Evolutionary conservation across 2,329 filamentous ascomycete species (phyloP).

Genomic region (Calonectria pseudoturangicola): DNA sequence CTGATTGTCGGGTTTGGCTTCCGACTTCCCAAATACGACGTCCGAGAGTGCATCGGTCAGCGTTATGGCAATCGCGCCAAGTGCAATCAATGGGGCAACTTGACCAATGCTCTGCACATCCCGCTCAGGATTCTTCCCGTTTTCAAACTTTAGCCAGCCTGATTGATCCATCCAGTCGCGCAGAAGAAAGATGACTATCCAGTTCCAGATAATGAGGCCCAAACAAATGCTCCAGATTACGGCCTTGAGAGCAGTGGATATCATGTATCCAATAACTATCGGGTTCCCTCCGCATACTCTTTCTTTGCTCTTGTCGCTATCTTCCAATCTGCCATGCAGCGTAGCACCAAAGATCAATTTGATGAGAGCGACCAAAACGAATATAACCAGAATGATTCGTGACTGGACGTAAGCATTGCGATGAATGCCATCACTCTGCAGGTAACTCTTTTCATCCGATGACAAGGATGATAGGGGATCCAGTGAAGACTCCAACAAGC

Average conservation of each 20-base stretch:
- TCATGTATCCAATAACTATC: neutral
- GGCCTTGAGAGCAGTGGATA: neutral
- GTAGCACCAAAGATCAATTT: neutral
- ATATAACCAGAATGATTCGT: neutral
- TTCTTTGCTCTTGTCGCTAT: neutral
- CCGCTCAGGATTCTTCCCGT: neutral
- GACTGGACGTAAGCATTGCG: constrained; percentile 3
- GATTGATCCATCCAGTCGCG: neutral
- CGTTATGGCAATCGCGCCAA: neutral
- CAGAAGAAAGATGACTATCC: neutral
- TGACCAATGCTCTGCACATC: constrained; percentile 10
- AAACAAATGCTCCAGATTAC: neutral
- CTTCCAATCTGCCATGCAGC: neutral
- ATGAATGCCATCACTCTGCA: neutral
- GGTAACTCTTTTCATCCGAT: neutral
- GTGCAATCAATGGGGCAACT: neutral
- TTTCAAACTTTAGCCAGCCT: neutral
- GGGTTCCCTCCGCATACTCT: neutral
- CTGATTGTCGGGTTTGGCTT: neutral
- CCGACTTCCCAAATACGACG: neutral
- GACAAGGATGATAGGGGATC: neutral
- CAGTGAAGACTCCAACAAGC: neutral
- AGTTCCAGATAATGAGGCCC: neutral
- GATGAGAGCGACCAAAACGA: neutral
- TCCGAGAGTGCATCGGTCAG: neutral